Percentiles rank a stretch among this genome's conserved stretches.
These are phyloP conservation scores for Sporisorium sorghi DNA, from an alignment of 1,284 basidiomycete species.

Conservation along the genomic window DNA sequence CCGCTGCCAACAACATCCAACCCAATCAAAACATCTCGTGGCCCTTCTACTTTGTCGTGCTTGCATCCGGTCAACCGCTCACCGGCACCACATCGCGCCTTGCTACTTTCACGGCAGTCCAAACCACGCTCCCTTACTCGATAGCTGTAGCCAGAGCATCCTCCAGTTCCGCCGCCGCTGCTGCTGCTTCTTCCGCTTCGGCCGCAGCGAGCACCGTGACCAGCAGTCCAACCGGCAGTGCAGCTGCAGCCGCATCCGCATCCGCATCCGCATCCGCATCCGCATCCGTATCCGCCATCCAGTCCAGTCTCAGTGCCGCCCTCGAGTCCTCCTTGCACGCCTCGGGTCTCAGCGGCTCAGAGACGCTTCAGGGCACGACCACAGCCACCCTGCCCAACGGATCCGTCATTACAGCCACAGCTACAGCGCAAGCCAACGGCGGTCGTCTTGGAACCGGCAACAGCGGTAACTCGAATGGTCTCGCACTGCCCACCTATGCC, in stretches of 20 bases:
- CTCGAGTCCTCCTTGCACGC: constrained; percentile 51
- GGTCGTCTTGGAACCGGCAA: constrained; percentile 37
- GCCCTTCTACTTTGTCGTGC: constrained; percentile 66
- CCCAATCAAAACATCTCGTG: constrained; percentile 58
- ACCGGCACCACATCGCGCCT: constrained; percentile 49
- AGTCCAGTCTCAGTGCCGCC: constrained; percentile 50
- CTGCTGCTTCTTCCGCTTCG: no score
- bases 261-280: no score
- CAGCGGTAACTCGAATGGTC: constrained; percentile 33
- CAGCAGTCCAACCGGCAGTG: constrained; percentile 16
- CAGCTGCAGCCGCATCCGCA: constrained; percentile 21
- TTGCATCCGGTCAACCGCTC: constrained; percentile 38
- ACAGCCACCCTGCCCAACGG: constrained; percentile 60
- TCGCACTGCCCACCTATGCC: constrained; percentile 54
- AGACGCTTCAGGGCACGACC: constrained; percentile 55
- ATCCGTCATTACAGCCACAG: constrained; percentile 54
- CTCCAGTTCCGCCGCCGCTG: constrained; percentile 33
- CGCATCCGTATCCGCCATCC: constrained; percentile 48
- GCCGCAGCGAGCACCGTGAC: constrained; percentile 12
- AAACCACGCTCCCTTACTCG: constrained; percentile 54
- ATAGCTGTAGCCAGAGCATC: constrained; percentile 42
- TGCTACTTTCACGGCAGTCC: constrained; percentile 56
- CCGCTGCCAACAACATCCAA: constrained; percentile 53
- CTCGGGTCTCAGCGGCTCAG: constrained; percentile 55
- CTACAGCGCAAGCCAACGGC: constrained; percentile 61